phyloP scores from a whole-genome alignment of 169 alveolate genomes.

The Haemoproteus tartakovskyi region DNA sequence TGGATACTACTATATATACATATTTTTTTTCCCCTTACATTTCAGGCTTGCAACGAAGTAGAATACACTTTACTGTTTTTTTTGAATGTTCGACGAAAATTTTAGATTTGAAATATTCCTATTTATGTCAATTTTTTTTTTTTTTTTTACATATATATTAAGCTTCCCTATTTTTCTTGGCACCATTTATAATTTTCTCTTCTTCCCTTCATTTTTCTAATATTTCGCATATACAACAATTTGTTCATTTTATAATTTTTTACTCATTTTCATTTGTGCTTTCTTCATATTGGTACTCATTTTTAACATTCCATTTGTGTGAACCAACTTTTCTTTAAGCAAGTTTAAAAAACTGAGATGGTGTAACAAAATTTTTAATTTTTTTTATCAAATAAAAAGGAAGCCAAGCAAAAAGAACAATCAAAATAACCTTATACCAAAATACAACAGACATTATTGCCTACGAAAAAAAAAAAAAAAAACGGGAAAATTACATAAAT shows the following conservation, averaged over 20 bases:
- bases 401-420: constrained; percentile 90
- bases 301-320: no score
- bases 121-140: background rate
- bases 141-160: background rate
- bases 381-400: constrained; percentile 86
- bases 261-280: no score
- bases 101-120: background rate
- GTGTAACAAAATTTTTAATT: constrained; percentile 82
- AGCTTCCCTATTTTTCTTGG: no score
- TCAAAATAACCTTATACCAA: constrained; percentile 85
- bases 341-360: constrained; percentile 86
- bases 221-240: no score
- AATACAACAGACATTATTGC: constrained; percentile 85
- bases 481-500: background rate
- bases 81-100: background rate
- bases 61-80: constrained; percentile 2
- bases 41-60: constrained; percentile 34
- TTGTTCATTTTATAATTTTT: no score
- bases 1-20: background rate
- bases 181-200: no score
- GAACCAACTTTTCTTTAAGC: no score
- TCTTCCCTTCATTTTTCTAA: no score
- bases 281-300: no score
- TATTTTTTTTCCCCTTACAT: background rate
- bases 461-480: background rate